Evolutionary conservation across 192 early-diverging fungal genomes (phyloP), one percentile per base, ranked within the genome.

Genomic region (Allomyces javanicus): DNA sequence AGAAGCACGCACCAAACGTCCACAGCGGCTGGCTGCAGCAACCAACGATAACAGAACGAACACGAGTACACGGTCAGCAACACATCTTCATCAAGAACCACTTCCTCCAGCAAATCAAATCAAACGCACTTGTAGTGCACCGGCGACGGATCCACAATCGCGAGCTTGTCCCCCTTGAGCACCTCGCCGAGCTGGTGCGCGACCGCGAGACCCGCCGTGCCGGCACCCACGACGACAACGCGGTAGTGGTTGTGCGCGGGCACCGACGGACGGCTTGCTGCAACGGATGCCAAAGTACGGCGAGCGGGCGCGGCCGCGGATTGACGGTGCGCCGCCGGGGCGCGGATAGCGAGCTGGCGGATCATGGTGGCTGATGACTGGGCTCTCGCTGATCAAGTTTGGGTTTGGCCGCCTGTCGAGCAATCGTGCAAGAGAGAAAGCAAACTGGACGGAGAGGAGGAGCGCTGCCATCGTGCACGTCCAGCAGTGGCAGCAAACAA

Each of bases 11-110:
- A 58, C 50, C 91, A 84, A 89, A 89, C 17, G 91, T 93, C 80
- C 89, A 93, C 63, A 93, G 70, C 43, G 91, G 91, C 80, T 93
- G 91, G 73, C 91, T 89, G 67, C 65, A 62, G 70, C 71, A 64
- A 1, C n/a, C 19, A 33, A 44, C 17, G 50, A 43, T n/a, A 65
- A 10, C 10, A 43, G 17, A 62, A 22, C 1, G 21, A 9, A 11
- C 1, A 9, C n/a, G 19, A 10, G 26, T 1, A 14, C 45, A 4
- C 23, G 26, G 67, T 19, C 12, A 65, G 17, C 62, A 40, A 9
- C 10, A 24, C 26, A 26, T 24, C 4, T 69, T 21, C 55, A 44
- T 25, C 0, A 0, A 25, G 26, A 44, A 11, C 24, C 62, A 10
- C 40, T 25, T 25, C 62, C n/a, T 12, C 14, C 66, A 63, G 25